Conservation (phyloP, 352 stramenopile genomes). For the Phytophthora hybrid region DNA sequence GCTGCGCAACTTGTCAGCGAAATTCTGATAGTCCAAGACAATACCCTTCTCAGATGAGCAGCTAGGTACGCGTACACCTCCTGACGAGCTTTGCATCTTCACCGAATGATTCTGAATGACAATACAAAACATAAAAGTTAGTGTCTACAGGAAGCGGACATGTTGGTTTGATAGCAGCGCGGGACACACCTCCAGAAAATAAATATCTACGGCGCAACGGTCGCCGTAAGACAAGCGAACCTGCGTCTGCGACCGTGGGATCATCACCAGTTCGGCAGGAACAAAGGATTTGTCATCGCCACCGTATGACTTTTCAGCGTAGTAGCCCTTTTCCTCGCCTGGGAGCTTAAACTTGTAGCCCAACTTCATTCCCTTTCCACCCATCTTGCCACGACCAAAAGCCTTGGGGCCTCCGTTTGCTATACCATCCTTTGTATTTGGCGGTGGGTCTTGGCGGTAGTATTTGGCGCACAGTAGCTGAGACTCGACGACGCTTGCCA, state of each 20-base stretch:
- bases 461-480: slow-evolving; percentile 87
- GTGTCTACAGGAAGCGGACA: not conserved
- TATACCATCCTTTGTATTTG: slow-evolving; percentile 48
- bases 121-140: slow-evolving; percentile 17
- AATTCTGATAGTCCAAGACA: slow-evolving; percentile 76
- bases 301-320: slow-evolving; percentile 86
- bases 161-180: not conserved
- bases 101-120: slow-evolving; percentile 76
- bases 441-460: slow-evolving; percentile 69
- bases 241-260: slow-evolving; percentile 86
- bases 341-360: slow-evolving; percentile 90
- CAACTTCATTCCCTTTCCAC: slow-evolving; percentile 87
- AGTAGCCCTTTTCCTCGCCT: slow-evolving; percentile 87
- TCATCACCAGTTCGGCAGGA: slow-evolving; percentile 82
- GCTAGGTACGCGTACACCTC: slow-evolving; percentile 80
- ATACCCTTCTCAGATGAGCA: slow-evolving; percentile 78
- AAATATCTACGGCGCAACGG: slow-evolving; percentile 91
- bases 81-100: slow-evolving; percentile 85
- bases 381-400: slow-evolving; percentile 74
- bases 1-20: slow-evolving; percentile 83
- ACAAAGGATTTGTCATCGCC: slow-evolving; percentile 90
- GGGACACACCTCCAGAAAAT: slow-evolving; percentile 84
- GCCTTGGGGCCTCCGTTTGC: slow-evolving; percentile 51
- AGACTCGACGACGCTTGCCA: slow-evolving; percentile 85
- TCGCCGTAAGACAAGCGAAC: slow-evolving; percentile 87